Base-by-base conservation (phyloP, 768 basidiomycete genomes). In the Sarcodon aspratus region DNA sequence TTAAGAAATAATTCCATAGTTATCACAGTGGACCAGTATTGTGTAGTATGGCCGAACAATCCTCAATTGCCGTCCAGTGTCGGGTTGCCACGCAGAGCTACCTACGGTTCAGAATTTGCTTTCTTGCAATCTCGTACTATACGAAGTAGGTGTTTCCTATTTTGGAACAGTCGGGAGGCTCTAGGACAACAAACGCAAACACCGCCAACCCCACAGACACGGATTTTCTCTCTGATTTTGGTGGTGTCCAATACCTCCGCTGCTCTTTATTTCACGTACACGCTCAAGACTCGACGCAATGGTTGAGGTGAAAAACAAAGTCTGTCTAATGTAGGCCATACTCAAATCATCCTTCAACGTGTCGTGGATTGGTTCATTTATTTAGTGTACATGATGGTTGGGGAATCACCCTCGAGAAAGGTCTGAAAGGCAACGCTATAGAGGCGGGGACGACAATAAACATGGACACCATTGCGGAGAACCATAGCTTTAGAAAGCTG, bases 311-410 rank as follows among this genome's bases (percentile, higher is more conserved):
- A 85, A 85, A 67, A 80, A 90, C 73, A 93, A 90, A 71, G 85
- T 94, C 66, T 93, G 91, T 65, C 73, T 93, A 52, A 92, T 93
- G 90, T 87, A 63, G 59, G 81, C 64, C 3, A 12, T 45, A 12
- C 11, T 33, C 13, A 32, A 10, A 0, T 12, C 34, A 34, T 32
- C 27, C 45, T 9, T 33, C 11, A n/a, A 11, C 48, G 47, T 44
- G 46, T 40, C 18, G 6, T 9, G 7, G 18, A 34, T 36, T 35
- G 7, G 2, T 42, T 13, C 5, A 33, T 44, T 2, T 11, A n/a
- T 44, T 37, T 54, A 90, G 85, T 60, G 91, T 97, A 33, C 93
- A 97, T 72, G 93, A 97, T 71, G 94, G 94, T 18, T 97, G 93
- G 93, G 93, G 93, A 49, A 73, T 94, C 56, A 76, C 85, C 12